phyloP scores from a whole-genome alignment of 1,139 yeast genomes.

The Saccharomycopsis hybrid region DNA sequence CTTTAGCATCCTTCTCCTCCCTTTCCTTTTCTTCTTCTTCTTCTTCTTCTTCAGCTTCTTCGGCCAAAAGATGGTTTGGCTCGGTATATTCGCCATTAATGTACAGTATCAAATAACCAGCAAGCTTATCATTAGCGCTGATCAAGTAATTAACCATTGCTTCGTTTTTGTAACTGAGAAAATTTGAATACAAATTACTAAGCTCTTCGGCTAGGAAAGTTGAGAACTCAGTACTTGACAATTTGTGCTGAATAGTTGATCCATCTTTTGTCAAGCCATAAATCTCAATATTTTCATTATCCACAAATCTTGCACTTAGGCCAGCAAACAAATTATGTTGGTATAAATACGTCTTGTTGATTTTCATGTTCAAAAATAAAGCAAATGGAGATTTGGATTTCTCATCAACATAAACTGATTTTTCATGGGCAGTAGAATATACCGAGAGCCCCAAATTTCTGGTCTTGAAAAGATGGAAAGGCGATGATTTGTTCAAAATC shows the following conservation, averaged over 20 bases:
- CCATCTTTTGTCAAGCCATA: slow-evolving; percentile 23
- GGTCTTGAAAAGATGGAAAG: slow-evolving; percentile 74
- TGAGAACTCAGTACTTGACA: slow-evolving; percentile 24
- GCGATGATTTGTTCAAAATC: slow-evolving; percentile 70
- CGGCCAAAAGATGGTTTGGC: not conserved
- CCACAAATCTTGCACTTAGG: slow-evolving; percentile 36
- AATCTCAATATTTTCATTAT: slow-evolving; percentile 22
- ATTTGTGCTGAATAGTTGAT: slow-evolving; percentile 21
- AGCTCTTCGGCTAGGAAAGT: slow-evolving; percentile 26
- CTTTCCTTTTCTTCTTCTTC: slow-evolving; percentile 2
- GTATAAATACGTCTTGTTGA: slow-evolving; percentile 31
- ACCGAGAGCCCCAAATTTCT: slow-evolving; percentile 38
- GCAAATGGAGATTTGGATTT: slow-evolving; percentile 54
- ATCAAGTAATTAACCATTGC: slow-evolving; percentile 14
- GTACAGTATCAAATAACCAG: slow-evolving; percentile 14
- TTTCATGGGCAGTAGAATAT: slow-evolving; percentile 79
- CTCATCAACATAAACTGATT: slow-evolving; percentile 52
- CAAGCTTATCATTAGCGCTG: slow-evolving; percentile 17
- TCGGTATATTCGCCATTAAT: slow-evolving; percentile 9
- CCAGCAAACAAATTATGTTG: slow-evolving; percentile 39
- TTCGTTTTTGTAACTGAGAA: slow-evolving; percentile 17
- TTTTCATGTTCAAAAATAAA: slow-evolving; percentile 52
- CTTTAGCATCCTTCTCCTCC: not conserved
- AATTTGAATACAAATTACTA: slow-evolving; percentile 22
- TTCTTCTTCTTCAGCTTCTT: slow-evolving; percentile 3